A percentile compares a stretch with the other conserved stretches of the same genome.
Evolutionary conservation across 371 early-diverging fungal genomes (phyloP).

Genomic region (Mortierella sp.): DNA sequence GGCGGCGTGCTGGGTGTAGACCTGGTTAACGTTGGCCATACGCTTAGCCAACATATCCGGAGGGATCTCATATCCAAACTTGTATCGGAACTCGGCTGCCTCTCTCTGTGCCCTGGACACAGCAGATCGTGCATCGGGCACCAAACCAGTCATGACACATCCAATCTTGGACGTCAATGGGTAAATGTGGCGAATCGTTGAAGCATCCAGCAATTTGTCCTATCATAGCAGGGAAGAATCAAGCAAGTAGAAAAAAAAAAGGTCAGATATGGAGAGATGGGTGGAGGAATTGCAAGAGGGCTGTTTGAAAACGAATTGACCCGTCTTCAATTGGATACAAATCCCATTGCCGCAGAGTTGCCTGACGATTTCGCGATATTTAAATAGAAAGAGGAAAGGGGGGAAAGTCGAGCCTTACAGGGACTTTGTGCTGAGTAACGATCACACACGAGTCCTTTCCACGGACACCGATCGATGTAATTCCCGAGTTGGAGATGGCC

Average conservation of each 20-base stretch:
- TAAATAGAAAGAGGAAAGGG: not conserved
- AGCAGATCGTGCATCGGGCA: conserved; percentile 96
- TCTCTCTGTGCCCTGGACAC: conserved; percentile 94
- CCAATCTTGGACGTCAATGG: conserved; percentile 94
- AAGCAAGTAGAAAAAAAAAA: conserved; percentile 5
- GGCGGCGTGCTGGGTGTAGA: conserved; percentile 98
- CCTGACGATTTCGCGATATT: not conserved
- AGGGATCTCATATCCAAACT: conserved; percentile 98
- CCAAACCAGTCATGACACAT: conserved; percentile 97
- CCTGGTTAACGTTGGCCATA: conserved; percentile 97
- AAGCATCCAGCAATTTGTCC: conserved; percentile 97
- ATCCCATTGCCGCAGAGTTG: not conserved
- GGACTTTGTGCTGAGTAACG: conserved; percentile 97
- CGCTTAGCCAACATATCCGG: conserved; percentile 97
- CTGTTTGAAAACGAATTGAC: not conserved
- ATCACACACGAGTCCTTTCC: conserved; percentile 95
- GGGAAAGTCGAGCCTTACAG: conserved; percentile 66
- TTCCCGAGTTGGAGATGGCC: conserved; percentile 95
- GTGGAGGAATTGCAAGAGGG: not conserved
- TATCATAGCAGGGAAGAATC: no score
- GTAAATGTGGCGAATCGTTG: conserved; percentile 93
- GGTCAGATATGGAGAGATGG: not conserved
- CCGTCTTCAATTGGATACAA: not conserved
- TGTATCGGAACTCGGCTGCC: conserved; percentile 98
- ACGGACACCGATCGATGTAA: conserved; percentile 95